phyloP scores from a whole-genome alignment of 2,329 filamentous ascomycete species.

The Colletotrichum cereale region DNA sequence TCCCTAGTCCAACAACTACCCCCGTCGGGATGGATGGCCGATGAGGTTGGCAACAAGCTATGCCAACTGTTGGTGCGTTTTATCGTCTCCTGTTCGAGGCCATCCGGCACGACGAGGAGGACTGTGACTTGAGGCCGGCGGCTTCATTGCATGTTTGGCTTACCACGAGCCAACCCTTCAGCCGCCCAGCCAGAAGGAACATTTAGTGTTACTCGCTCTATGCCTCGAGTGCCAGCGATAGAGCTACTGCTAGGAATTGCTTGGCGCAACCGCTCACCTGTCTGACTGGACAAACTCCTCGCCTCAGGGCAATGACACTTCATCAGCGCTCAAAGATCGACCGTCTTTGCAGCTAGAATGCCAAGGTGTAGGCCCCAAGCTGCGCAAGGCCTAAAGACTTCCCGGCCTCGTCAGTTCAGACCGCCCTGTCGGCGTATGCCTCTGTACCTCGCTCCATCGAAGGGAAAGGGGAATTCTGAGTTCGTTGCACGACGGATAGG shows the following conservation, averaged over 20 bases:
- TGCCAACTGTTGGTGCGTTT: background rate
- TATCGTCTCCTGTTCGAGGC: background rate
- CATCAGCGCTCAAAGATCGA: slow-evolving; percentile 17
- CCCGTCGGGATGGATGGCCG: background rate
- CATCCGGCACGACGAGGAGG: slow-evolving; percentile 1
- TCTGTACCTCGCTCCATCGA: background rate
- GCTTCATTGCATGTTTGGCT: slow-evolving; percentile 16
- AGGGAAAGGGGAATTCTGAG: background rate
- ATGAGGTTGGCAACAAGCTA: background rate
- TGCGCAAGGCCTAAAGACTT: slow-evolving; percentile 14
- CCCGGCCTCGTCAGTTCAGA: background rate
- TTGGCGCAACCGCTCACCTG: slow-evolving; percentile 9
- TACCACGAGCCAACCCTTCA: slow-evolving; percentile 22
- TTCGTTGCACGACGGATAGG: background rate
- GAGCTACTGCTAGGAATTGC: slow-evolving; percentile 7
- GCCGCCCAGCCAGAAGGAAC: slow-evolving; percentile 25
- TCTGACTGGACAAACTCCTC: background rate
- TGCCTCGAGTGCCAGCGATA: slow-evolving; percentile 4
- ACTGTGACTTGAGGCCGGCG: slow-evolving; percentile 15
- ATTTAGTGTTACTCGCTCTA: slow-evolving; percentile 1
- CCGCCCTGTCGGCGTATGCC: background rate
- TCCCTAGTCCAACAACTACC: background rate
- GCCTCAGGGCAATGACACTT: slow-evolving; percentile 4
- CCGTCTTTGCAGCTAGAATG: slow-evolving; percentile 15
- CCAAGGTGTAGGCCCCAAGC: slow-evolving; percentile 5